A percentile compares a stretch with the other conserved stretches of the same genome.
Conservation (phyloP, 768 basidiomycete genomes). For the Boletus sensibilis region DNA sequence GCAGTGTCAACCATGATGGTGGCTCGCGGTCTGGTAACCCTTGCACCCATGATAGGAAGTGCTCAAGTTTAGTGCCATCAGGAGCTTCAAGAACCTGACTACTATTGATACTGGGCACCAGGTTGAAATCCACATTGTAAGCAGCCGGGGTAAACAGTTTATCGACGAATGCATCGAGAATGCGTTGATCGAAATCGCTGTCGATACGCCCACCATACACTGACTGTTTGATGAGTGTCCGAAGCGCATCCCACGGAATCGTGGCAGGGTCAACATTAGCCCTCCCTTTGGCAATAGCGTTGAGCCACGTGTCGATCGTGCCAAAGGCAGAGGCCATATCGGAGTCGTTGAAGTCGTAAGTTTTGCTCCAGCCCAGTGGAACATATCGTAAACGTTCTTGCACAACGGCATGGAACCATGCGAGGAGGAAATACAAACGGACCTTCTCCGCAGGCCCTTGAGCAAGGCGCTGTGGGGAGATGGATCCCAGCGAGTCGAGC, state of each 20-base stretch:
- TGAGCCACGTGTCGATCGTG: conserved; percentile 92
- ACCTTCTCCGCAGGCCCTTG: conserved; percentile 92
- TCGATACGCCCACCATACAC: conserved; percentile 94
- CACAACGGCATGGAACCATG: conserved; percentile 98
- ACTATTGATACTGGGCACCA: conserved; percentile 66
- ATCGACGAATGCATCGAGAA: conserved; percentile 92
- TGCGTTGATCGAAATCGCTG: conserved; percentile 91
- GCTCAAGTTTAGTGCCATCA: conserved; percentile 89
- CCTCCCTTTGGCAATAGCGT: conserved; percentile 75
- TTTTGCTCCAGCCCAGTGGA: conserved; percentile 95
- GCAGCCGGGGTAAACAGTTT: conserved; percentile 81
- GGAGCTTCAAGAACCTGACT: conserved; percentile 66
- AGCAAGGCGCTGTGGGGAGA: conserved; percentile 65
- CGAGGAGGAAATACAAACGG: conserved; percentile 90
- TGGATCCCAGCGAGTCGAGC: conserved; percentile 80
- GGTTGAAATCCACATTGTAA: conserved; percentile 91
- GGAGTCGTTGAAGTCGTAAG: conserved; percentile 98
- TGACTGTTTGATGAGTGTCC: conserved; percentile 90
- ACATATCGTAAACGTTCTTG: conserved; percentile 96
- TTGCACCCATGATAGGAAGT: conserved; percentile 90
- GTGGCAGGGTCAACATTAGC: conserved; percentile 88
- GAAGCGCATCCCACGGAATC: conserved; percentile 96
- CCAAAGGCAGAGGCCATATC: conserved; percentile 91
- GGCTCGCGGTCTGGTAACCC: conserved; percentile 90
- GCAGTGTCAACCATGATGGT: conserved; percentile 91